Percentiles rank a stretch among this genome's conserved stretches.
Conservation (phyloP, 2,329 filamentous ascomycete species). For the Aureobasidium sp. region DNA sequence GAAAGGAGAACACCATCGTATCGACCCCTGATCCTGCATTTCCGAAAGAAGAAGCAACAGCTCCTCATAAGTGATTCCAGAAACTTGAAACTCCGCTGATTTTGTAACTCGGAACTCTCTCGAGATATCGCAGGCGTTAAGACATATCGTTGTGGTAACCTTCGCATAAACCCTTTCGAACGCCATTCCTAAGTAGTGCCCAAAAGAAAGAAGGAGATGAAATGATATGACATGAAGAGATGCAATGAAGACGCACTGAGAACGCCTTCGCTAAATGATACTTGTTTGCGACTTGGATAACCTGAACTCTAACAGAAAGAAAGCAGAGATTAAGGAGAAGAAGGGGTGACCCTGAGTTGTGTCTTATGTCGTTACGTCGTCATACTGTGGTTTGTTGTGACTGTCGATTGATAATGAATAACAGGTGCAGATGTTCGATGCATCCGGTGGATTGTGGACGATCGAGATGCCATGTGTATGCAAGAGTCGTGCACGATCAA, state of each 20-base stretch:
- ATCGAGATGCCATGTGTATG: not conserved
- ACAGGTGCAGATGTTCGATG: not conserved
- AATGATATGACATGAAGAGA: not conserved
- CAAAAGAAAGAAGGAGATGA: not conserved
- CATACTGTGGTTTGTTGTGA: conserved; percentile 1
- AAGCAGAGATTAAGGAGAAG: not conserved
- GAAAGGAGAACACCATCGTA: conserved; percentile 2
- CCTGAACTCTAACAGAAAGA: not conserved
- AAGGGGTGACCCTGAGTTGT: conserved; percentile 13
- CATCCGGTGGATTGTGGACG: not conserved
- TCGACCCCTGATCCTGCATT: conserved; percentile 1
- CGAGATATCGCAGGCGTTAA: conserved; percentile 3
- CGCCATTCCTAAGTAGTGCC: not conserved
- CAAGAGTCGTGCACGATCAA: conserved; percentile 20
- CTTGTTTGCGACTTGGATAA: not conserved
- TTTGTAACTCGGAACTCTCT: not conserved
- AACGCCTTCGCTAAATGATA: conserved; percentile 13
- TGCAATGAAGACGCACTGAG: conserved; percentile 6
- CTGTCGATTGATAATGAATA: conserved; percentile 6
- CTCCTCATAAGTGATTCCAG: not conserved
- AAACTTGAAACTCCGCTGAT: conserved; percentile 4
- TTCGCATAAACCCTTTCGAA: not conserved
- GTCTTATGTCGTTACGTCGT: conserved; percentile 14
- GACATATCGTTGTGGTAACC: conserved; percentile 5
- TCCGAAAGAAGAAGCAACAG: not conserved